Evolutionary conservation across 2,329 filamentous ascomycete species (phyloP), one percentile per base, ranked within the genome.

Genomic region (Thermothelomyces thermophilus): DNA sequence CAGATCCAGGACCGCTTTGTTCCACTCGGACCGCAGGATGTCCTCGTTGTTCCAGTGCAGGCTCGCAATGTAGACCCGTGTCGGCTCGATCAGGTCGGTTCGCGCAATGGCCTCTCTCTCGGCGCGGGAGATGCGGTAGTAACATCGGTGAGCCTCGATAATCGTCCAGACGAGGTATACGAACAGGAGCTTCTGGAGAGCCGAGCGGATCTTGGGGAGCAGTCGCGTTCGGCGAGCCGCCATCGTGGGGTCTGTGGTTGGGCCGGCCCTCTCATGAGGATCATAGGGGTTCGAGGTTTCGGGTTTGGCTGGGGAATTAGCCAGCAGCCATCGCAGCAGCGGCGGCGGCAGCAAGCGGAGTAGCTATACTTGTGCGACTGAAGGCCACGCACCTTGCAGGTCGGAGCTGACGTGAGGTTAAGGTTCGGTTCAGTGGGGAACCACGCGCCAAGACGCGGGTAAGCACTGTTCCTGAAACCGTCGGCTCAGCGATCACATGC

Each of bases 1-100:
- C 24, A 87, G 67, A 2, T 74, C 69, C 1, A 83, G 53, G 1
- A 87, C 66, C 2, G 77, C 79, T 13, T 73, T 64, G 56, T 74
- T 79, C 82, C 83, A 86, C 51, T 79, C 72, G 8, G 66, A 69
- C 14, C 76, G 74, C 3, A 87, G 70, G 19, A 86, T 72, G 0
- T 60, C 56, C 55, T 81, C 82, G 49, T 78, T 82, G 59, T 86
- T 87, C 72, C 82, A 84, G 61, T 86, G 82, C 45, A 83, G 75
- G 36, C 79, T 80, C 13, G 80, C 79, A 46, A 87, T 84, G 66
- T 77, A 87, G 55, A 87, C 74, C 10, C 59, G 56, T 2, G 52
- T 20, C 2, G 52, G 51, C 20, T 51, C 47, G 11, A 40, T 20
- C 10, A 54, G 46, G 5, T 42, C 39, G 16, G 47, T 37, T 7